phyloP scores from a whole-genome alignment of 495 filamentous ascomycete species.

The Penicillium flavigenum region DNA sequence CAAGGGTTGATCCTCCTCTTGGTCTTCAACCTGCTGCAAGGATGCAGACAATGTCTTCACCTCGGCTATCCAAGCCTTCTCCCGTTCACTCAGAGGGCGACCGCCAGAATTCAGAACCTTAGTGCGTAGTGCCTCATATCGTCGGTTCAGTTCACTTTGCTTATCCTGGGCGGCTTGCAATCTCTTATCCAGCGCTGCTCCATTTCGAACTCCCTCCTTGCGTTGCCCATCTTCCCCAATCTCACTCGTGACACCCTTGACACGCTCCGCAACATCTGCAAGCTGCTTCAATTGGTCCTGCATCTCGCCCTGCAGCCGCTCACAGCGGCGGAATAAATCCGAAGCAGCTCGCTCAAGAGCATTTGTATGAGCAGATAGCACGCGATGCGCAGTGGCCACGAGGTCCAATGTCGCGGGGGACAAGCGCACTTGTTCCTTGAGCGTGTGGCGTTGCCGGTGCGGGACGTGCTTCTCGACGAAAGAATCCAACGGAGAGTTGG shows the following conservation, averaged over 20 bases:
- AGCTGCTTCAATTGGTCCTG: conserved; percentile 66
- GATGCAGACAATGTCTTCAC: conserved; percentile 51
- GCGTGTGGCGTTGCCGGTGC: conserved; percentile 56
- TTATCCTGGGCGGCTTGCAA: conserved; percentile 57
- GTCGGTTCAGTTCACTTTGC: conserved; percentile 57
- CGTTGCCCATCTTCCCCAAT: conserved; percentile 49
- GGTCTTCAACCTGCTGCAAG: conserved; percentile 25
- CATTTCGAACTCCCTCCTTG: conserved; percentile 43
- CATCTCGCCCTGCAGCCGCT: conserved; percentile 69
- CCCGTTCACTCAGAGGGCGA: conserved; percentile 70
- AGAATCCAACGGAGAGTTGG: conserved; percentile 54
- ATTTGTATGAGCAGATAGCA: conserved; percentile 71
- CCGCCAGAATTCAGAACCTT: conserved; percentile 57
- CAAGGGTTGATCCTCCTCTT: conserved; percentile 32
- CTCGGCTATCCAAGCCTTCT: conserved; percentile 66
- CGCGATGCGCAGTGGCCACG: conserved; percentile 72
- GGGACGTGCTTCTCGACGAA: conserved; percentile 62
- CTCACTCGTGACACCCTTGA: conserved; percentile 65
- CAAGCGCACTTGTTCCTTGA: conserved; percentile 71
- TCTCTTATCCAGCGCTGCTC: conserved; percentile 57
- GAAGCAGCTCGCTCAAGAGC: conserved; percentile 70
- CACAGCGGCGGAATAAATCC: conserved; percentile 77
- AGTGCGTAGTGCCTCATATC: conserved; percentile 64
- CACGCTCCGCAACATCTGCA: conserved; percentile 62
- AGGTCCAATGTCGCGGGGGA: conserved; percentile 73